Evolutionary conservation across 805 yeast genomes (phyloP).

Genomic region (Starmerella sp.): DNA sequence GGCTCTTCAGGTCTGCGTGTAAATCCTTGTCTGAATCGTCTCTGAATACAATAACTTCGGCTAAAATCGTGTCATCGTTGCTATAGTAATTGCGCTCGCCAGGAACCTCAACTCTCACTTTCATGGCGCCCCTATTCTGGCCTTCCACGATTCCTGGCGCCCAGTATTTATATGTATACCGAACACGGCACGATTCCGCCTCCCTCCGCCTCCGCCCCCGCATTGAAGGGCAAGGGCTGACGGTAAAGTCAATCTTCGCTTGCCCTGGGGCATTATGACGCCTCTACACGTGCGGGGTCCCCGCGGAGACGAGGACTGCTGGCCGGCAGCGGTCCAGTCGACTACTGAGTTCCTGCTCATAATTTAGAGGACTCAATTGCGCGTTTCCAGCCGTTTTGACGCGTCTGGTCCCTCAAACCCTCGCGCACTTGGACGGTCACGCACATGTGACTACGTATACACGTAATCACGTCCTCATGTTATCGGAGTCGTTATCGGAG

Average conservation of each 20-base stretch:
- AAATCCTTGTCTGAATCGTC: background rate
- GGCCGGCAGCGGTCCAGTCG: too few species aligned
- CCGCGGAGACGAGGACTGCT: background rate
- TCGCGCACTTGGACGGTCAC: background rate
- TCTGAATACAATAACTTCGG: slow-evolving; percentile 3
- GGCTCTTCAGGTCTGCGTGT: background rate
- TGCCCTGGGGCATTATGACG: background rate
- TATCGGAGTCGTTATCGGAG: slow-evolving; percentile 8
- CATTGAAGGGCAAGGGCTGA: background rate
- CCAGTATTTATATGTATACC: background rate
- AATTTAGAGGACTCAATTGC: too few species aligned
- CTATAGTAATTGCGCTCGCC: slow-evolving; percentile 5
- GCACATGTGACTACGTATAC: background rate
- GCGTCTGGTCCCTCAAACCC: background rate
- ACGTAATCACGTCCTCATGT: slow-evolving; percentile 1
- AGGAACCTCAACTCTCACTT: background rate
- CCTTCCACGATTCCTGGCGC: background rate
- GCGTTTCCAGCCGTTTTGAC: background rate
- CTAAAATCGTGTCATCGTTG: slow-evolving; percentile 9
- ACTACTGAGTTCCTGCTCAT: too few species aligned
- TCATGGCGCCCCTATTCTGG: background rate
- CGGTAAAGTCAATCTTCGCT: slow-evolving; percentile 1
- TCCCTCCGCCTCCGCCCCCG: background rate
- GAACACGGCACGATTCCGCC: background rate
- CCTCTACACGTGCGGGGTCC: background rate